These are phyloP conservation scores for Pseudoturritis turrita DNA, from an alignment of 345 rosid genomes.

Conservation along the genomic window DNA sequence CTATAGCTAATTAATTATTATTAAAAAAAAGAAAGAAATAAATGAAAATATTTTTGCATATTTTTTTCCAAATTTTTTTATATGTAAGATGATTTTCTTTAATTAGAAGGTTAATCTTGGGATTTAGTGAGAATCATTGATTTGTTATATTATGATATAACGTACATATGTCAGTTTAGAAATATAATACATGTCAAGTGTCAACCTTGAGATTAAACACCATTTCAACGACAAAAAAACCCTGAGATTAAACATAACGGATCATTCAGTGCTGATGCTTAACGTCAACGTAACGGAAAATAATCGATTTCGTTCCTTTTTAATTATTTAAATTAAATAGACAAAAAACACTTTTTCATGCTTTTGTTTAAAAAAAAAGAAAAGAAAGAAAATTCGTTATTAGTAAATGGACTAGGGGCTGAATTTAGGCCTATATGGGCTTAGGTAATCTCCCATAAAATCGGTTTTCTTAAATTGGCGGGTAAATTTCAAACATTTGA, in stretches of 20 bases:
- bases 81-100: background rate
- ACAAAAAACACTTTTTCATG: background rate
- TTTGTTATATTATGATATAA: constrained; percentile 6
- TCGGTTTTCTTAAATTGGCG: background rate
- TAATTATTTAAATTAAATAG: background rate
- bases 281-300: constrained; percentile 4
- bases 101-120: background rate
- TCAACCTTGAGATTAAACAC: constrained; percentile 2
- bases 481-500: background rate
- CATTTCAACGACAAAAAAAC: background rate
- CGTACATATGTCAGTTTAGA: background rate
- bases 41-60: background rate
- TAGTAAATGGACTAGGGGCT: background rate
- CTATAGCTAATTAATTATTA: background rate
- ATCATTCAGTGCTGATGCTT: background rate
- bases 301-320: background rate
- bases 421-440: too few species aligned
- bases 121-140: background rate
- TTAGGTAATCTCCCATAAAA: background rate
- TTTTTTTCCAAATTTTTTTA: too few species aligned
- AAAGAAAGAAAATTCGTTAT: background rate
- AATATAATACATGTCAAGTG: background rate
- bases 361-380: background rate
- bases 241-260: constrained; percentile 6
- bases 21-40: background rate